Evolutionary conservation across 352 stramenopile genomes (phyloP).

Genomic region (Phytophthora boehmeriae): DNA sequence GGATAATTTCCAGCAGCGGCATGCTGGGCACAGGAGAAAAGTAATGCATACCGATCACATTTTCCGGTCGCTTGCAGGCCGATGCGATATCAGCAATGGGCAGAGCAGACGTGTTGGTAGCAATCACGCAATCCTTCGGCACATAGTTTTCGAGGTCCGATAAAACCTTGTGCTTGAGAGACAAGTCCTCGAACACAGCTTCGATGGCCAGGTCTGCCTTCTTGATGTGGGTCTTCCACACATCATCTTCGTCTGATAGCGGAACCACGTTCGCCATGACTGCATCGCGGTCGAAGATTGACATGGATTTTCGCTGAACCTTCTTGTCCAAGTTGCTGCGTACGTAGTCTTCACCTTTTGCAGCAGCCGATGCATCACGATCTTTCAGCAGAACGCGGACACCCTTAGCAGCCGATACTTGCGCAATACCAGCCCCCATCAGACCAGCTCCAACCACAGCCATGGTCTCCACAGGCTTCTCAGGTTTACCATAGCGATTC

Average conservation of each 20-base stretch:
- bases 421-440: constrained; percentile 98
- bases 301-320: constrained; percentile 95
- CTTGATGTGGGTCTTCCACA: constrained; percentile 93
- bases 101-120: constrained; percentile 98
- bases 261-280: constrained; percentile 92
- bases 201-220: constrained; percentile 97
- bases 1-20: constrained; percentile 99
- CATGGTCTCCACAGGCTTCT: constrained; percentile 91
- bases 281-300: constrained; percentile 87
- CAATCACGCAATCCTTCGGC: constrained; percentile 95
- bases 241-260: constrained; percentile 92
- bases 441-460: constrained; percentile 97
- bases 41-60: constrained; percentile 99
- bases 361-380: constrained; percentile 86
- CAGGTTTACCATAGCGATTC: constrained; percentile 93
- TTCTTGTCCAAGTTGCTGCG: constrained; percentile 95
- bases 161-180: constrained; percentile 97
- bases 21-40: constrained; percentile 98
- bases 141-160: constrained; percentile 94
- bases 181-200: constrained; percentile 98
- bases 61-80: constrained; percentile 83
- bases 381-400: constrained; percentile 97
- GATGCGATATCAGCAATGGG: constrained; percentile 95
- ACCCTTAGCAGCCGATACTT: constrained; percentile 95
- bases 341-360: constrained; percentile 92